phyloP scores from a whole-genome alignment of 768 basidiomycete genomes.

The Calocera cornea region DNA sequence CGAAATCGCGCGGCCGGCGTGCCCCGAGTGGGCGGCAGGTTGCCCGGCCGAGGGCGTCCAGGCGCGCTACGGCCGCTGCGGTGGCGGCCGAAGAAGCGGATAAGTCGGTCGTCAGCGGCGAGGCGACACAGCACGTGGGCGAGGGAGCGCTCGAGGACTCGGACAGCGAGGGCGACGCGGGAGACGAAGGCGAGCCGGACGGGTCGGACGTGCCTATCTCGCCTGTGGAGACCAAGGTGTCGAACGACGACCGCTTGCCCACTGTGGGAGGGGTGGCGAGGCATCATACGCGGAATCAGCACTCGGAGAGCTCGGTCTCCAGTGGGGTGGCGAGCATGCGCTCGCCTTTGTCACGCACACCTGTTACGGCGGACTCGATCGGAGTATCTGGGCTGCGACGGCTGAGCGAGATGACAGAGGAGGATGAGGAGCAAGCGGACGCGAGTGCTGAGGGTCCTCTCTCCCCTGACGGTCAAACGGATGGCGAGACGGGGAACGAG shows the following conservation, averaged over 20 bases:
- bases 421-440: neutral
- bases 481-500: neutral
- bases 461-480: neutral
- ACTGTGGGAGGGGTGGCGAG: neutral
- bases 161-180: constrained; percentile 1
- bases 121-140: neutral
- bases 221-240: neutral
- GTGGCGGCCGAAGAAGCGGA: neutral
- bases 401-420: constrained; percentile 1
- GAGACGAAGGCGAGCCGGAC: neutral
- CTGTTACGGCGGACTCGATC: neutral
- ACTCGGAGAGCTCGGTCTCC: neutral
- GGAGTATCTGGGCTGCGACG: neutral
- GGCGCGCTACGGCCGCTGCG: neutral
- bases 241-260: neutral
- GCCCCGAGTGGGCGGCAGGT: neutral
- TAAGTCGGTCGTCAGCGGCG: neutral
- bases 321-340: neutral
- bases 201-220: neutral
- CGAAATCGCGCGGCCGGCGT: neutral
- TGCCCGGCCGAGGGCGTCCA: neutral
- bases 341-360: neutral
- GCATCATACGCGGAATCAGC: neutral
- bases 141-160: neutral
- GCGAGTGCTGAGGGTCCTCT: neutral